Base-by-base conservation (phyloP, 352 stramenopile species). In the Globisporangium spinosum region DNA sequence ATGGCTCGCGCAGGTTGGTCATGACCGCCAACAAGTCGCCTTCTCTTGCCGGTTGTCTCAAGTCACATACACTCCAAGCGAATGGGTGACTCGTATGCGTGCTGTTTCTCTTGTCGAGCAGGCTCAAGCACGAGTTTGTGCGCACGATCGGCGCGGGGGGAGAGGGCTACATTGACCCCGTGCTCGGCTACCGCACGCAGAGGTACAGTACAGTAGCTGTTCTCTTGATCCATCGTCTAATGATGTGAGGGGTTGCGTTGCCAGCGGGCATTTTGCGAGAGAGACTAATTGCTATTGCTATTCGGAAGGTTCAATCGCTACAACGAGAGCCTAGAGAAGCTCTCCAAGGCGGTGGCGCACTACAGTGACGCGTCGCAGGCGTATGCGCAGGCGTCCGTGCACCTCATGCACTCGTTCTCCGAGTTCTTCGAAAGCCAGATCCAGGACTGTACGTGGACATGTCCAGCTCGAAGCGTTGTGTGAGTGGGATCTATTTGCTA, bases 61-160 rank as follows among this genome's bases (percentile, higher is more conserved):
- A 32, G 29, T 32, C 29, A 32, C 3, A 32, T 32, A 32, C 29
- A 32, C 29, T 32, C 29, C 29, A 32, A 32, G 29, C 29, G 29
- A 32, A 51, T 22, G 43, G 22, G 10, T 9, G 15, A 49, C 17
- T n/a, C 17, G 2, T 23, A 20, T 51, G 43, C 29, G 29, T 38
- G 8, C 32, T 38, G 17, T 15, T 47, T 15, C 40, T 49, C 40
- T 49, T 51, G 43, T 51, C 43, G 4, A 4, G 9, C 13, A 91
- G 85, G 34, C 68, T 93, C 66, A 93, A 93, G 65, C 81, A 93
- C 61, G 82, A 91, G 70, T 73, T 93, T 43, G 85, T 83, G 40
- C 75, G 85, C 49, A 81, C 77, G 3, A 87, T 93, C 43, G 73
- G 82, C 17, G 75, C 70, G 15, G 76, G 75, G 12, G 64, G 67